Base-by-base conservation (phyloP, 2,329 filamentous ascomycete species). In the Orbilia ellipsospora region DNA sequence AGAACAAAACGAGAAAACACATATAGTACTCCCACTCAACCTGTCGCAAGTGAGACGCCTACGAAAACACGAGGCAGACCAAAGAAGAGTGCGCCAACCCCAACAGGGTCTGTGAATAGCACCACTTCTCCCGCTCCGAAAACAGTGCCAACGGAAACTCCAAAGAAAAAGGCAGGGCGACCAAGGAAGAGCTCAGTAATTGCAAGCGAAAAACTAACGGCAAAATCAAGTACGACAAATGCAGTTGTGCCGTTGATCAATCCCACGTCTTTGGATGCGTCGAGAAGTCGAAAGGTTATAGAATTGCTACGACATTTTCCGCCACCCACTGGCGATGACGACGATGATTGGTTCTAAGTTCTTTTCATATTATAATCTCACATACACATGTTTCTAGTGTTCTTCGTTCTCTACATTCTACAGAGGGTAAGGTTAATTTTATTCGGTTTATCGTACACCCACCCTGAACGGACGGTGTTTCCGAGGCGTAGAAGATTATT, bases 251-350 rank as follows among this genome's bases (percentile, higher is more conserved):
- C 63, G 5, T 31, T 45, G n/a, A 62, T 74, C 20, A 68, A 68
- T 44, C 50, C 70, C 5, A 62, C 70, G 2, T 56, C 57, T n/a
- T 57, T 74, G 20, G 70, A 74, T 59, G 70, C 70, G 12, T 74
- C 70, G 23, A 68, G 70, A 40, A 74, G 70, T 48, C 63, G 70
- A n/a, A 74, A 74, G 13, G 63, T 74, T 31, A 67, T 74, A 20
- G 70, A 74, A 60, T 48, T 68, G 16, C 36, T 74, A 55, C 67
- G 56, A 20, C 70, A 74, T 42, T 74, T 63, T 1, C 70, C 70
- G 12, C 63, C 63, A 10, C 50, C 44, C 0, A 44, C 8, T 18
- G 70, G 57, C 7, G 63, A 59, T 4, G 67, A 74, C 23, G 63
- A 64, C 16, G 70, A 74, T n/a, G 70, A 74, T 18, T 74, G 70